Evolutionary conservation across 768 basidiomycete genomes (phyloP), one percentile per base, ranked within the genome.

Genomic region (Kwoniella newhampshirensis): DNA sequence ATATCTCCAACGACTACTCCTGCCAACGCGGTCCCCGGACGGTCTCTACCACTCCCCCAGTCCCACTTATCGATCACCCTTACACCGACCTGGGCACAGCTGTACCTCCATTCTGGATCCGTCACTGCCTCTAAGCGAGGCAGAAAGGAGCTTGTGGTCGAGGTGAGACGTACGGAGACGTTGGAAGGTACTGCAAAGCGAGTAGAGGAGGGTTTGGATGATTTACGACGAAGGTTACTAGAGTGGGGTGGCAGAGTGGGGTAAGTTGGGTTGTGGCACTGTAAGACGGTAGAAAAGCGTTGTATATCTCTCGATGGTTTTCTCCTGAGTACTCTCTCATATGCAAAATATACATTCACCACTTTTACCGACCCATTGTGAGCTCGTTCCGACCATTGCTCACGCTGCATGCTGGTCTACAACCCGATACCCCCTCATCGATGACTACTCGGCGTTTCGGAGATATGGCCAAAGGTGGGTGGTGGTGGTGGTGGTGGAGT

Each of bases 201-300:
- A 48, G 43, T 72, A 9, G 51, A 54, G 32, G 63, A 68, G 15
- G 70, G 60, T 20, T 39, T 72, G 52, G 62, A 64, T 51, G 70
- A 66, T 53, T 52, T 72, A 47, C 15, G 39, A 9, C 26, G 60
- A 40, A 62, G 70, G 15, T 32, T 64, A 21, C 58, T 68, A 2
- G 15, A 35, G 5, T 68, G 67, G 67, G 70, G 70, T 13, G 69
- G 49, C 37, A 55, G 60, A 43, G 63, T 70, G 3, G 12, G 39
- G 20, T 69, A 51, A 50, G n/a, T n/a, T n/a, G n/a, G n/a, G n/a
- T n/a, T n/a, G n/a, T n/a, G n/a, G n/a, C n/a, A n/a, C n/a, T n/a
- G n/a, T n/a, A n/a, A n/a, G n/a, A n/a, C n/a, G n/a, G n/a, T n/a
- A n/a, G n/a, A n/a, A n/a, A n/a, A n/a, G n/a, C n/a, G n/a, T n/a